These are phyloP conservation scores for Aspergillus kassunensis DNA, from an alignment of 495 filamentous ascomycete genomes.

Conservation along the genomic window DNA sequence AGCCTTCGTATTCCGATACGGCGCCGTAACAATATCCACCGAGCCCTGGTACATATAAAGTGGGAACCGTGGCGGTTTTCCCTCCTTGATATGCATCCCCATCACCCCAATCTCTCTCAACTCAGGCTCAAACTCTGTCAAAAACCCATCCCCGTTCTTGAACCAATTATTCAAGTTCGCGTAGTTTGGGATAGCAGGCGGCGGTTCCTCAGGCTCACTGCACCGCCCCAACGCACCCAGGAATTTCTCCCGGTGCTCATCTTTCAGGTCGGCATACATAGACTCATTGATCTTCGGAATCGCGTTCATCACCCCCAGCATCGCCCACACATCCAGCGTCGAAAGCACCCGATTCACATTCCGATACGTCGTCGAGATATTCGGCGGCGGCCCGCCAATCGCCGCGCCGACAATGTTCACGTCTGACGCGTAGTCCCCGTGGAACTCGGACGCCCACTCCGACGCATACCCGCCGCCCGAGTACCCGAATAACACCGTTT, in stretches of 20 bases:
- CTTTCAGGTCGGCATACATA: not conserved
- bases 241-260: not conserved
- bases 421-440: slow-evolving; percentile 43
- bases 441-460: slow-evolving; percentile 46
- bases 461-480: slow-evolving; percentile 46
- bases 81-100: slow-evolving; percentile 28
- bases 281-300: not conserved
- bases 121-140: not conserved
- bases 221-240: not conserved
- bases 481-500: slow-evolving; percentile 45
- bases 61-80: slow-evolving; percentile 39
- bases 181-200: not conserved
- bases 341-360: not conserved
- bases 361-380: slow-evolving; percentile 8
- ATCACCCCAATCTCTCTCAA: slow-evolving; percentile 31
- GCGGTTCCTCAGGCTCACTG: not conserved
- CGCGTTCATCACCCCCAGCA: slow-evolving; percentile 3
- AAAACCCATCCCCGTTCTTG: slow-evolving; percentile 1
- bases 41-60: slow-evolving; percentile 47
- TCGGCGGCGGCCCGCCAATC: slow-evolving; percentile 9
- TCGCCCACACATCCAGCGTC: not conserved
- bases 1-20: slow-evolving; percentile 32
- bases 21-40: slow-evolving; percentile 32
- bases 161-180: not conserved
- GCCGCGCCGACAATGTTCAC: slow-evolving; percentile 20